Evolutionary conservation across 345 rosid species (phyloP).

Genomic region (Microthlaspi erraticum): DNA sequence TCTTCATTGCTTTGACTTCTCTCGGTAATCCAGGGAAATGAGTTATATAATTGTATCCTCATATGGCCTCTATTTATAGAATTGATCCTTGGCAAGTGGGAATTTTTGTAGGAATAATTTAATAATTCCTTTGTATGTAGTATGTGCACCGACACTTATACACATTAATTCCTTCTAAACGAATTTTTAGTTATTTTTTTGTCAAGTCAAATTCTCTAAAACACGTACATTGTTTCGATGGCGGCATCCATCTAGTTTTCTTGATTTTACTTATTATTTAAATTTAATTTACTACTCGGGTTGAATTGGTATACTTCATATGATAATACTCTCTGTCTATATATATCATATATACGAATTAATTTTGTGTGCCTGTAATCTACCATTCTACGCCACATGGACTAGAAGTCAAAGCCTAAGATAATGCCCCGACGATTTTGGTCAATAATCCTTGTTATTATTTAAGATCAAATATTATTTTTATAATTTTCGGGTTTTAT

Average conservation of each 20-base stretch:
- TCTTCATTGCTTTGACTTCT: constrained; percentile 27
- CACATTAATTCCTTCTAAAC: constrained; percentile 13
- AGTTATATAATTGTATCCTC: not conserved
- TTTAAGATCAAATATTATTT: no score
- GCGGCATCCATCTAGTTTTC: not conserved
- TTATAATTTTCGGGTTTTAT: no score
- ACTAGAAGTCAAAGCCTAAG: no score
- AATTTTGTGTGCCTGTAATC: not conserved
- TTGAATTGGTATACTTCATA: not conserved
- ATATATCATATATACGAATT: not conserved
- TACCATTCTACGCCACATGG: not conserved
- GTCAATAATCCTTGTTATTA: no score
- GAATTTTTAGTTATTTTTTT: not conserved
- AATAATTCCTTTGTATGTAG: not conserved
- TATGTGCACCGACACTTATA: constrained; percentile 32
- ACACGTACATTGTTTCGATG: not conserved
- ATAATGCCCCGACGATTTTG: no score
- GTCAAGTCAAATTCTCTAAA: constrained; percentile 7
- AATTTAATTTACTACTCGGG: not conserved
- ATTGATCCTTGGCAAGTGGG: constrained; percentile 22
- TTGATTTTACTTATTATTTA: not conserved
- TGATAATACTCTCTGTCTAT: not conserved
- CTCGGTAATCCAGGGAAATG: constrained; percentile 22
- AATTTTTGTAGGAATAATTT: not conserved
- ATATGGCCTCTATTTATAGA: constrained; percentile 32